Percentiles rank a stretch among this genome's conserved stretches.
phyloP scores from a whole-genome alignment of 108 stramenopile genomes.

The Cyclostephanos tholiformis region DNA sequence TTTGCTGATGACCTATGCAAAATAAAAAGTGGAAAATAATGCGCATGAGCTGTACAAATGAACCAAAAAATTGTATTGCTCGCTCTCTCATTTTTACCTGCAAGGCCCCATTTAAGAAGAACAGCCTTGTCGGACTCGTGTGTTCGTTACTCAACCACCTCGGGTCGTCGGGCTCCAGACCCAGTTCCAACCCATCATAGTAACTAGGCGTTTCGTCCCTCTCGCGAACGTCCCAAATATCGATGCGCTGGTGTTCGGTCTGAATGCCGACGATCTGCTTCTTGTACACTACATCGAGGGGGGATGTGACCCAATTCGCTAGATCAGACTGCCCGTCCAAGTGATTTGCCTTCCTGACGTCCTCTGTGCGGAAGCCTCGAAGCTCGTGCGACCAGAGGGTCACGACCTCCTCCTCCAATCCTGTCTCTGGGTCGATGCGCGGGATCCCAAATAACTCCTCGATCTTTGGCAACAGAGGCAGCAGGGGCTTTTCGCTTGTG shows the following conservation, averaged over 20 bases:
- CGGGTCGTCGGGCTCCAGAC: conserved; percentile 72
- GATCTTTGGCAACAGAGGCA: conserved; percentile 71
- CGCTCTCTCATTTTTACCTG: conserved; percentile 25
- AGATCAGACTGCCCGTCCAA: conserved; percentile 62
- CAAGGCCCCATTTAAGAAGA: conserved; percentile 78
- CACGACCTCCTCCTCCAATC: conserved; percentile 41
- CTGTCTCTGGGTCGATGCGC: conserved; percentile 33
- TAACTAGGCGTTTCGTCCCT: conserved; percentile 70
- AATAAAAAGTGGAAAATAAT: not conserved
- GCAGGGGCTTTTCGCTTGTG: conserved; percentile 59
- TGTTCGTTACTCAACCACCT: conserved; percentile 68
- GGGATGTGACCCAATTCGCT: conserved; percentile 54
- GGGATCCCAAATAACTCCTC: conserved; percentile 66
- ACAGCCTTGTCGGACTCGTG: conserved; percentile 59
- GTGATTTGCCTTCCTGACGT: conserved; percentile 42
- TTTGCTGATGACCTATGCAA: conserved; percentile 47
- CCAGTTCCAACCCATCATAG: conserved; percentile 64
- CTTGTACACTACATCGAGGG: conserved; percentile 61
- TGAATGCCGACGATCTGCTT: conserved; percentile 46
- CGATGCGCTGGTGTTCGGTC: conserved; percentile 64
- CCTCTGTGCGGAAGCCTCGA: conserved; percentile 75
- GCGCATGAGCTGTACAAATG: not conserved
- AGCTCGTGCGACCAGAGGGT: conserved; percentile 81
- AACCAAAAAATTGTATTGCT: not conserved
- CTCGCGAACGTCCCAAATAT: conserved; percentile 83